Evolutionary conservation across 192 early-diverging fungal genomes (phyloP), one percentile per base, ranked within the genome.

Genomic region (Podila epicladia): DNA sequence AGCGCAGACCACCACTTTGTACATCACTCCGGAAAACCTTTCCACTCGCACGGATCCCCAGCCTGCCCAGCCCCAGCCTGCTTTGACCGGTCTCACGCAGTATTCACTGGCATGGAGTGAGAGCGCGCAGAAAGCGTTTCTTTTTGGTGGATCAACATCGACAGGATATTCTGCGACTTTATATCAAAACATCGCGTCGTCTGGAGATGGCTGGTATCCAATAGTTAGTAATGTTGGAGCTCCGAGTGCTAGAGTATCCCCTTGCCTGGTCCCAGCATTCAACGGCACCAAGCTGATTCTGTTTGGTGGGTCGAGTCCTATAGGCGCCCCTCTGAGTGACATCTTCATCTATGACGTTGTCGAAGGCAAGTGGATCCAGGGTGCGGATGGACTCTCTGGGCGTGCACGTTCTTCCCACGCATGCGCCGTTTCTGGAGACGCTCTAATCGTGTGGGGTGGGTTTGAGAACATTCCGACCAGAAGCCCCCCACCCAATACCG

Each of bases 391-490:
- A 9, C 20, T 5, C 19, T 0, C 55, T n/a, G 48, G 4, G 6
- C n/a, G n/a, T 22, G 69, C 45, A 11, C 58, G 69, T 9, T 33
- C 29, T 29, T 1, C 31, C 1, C 7, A 37, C 3, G 33, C 60
- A 49, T 71, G 69, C 11, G 69, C 60, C 5, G 32, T 71, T 0
- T 13, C 60, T 5, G 20, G 32, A 0, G 69, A 71, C n/a, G n/a
- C n/a, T 48, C 53, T 71, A 5, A 29, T 71, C 48, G 24, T 17
- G n/a, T 71, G 69, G 69, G 69, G 69, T 3, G 69, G 69, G 2
- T 51, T 4, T 58, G 0, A 12, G 41, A 45, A 62, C 35, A 12
- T 2, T 32, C 6, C 2, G 3, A 26, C 7, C 2, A 7, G 48
- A 28, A 6, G 0, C 28, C 12, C n/a, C 0, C 33, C 29, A 28